Base-by-base conservation (phyloP, 176 grass and related monocot genomes). In the Carex scoparia region DNA sequence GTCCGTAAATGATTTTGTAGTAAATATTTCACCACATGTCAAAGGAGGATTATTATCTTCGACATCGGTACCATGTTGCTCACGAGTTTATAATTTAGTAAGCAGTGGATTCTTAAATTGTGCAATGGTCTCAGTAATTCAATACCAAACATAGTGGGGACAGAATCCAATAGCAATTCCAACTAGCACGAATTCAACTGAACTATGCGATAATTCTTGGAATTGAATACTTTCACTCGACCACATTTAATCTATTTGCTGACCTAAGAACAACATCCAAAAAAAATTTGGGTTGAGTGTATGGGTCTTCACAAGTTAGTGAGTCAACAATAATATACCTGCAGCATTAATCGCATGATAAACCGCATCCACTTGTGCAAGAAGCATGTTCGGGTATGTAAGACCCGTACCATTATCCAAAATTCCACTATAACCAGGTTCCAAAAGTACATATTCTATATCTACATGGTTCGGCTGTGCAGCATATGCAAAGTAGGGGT, bases 401-500 rank as follows among this genome's bases (percentile, higher is more conserved):
- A 96, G 65, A 3, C 89, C 89, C 13, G 89, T 70, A 0, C 32
- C 70, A 0, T 84, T 91, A 83, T 93, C 91, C 2, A 79, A 65
- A 68, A 91, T 85, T 14, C 86, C 87, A 33, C 11, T 59, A 63
- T 78, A 81, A 38, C 37, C 42, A 1, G 89, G 89, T 2, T 96
- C 84, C 64, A 91, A 87, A 19, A 93, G 87, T 10, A 87, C 87
- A 63, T 96, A 96, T 6, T 85, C 81, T 28, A 96, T 68, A 38
- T 91, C 58, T 4, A 96, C 81, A 74, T 87, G 64, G 58, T 89
- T 49, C 44, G 93, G 87, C 27, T 92, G 90, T 69, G 61, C 84
- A 31, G 57, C 62, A 79, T 92, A 94, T 30, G 94, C 94, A 64
- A 97, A 97, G 81, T 97, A 97, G 0, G 94, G 92, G 83, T 97